These are phyloP conservation scores for Scutellaria galericulata DNA, from an alignment of 257 asterid species.

Conservation along the genomic window DNA sequence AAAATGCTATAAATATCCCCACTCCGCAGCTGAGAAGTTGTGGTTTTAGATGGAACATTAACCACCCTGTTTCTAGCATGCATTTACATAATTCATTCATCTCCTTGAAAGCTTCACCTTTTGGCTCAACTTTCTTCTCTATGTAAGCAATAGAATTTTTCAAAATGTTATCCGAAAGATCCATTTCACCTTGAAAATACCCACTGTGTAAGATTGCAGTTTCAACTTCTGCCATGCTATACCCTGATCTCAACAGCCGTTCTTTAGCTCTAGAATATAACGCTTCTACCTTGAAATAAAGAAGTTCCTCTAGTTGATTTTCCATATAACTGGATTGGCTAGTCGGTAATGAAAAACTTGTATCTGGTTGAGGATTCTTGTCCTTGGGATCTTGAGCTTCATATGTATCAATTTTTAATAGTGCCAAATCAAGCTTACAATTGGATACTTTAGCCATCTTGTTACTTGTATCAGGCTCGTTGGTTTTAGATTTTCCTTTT, in stretches of 20 bases:
- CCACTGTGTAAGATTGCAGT: slow-evolving; percentile 27
- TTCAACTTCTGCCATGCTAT: slow-evolving; percentile 22
- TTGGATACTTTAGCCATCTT: slow-evolving; percentile 24
- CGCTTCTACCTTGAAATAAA: slow-evolving; percentile 18
- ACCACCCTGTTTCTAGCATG: no score
- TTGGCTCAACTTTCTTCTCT: background rate
- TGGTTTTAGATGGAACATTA: slow-evolving; percentile 14
- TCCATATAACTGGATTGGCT: slow-evolving; percentile 1
- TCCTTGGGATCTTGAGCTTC: slow-evolving; percentile 6
- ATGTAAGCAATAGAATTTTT: slow-evolving; percentile 28
- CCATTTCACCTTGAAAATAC: slow-evolving; percentile 2
- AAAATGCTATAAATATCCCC: background rate
- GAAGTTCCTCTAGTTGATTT: slow-evolving; percentile 25
- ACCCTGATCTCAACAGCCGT: slow-evolving; percentile 32
- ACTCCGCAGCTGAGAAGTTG: background rate
- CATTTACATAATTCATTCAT: no score
- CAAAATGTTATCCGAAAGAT: slow-evolving; percentile 19
- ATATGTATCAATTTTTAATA: background rate
- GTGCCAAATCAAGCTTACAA: slow-evolving; percentile 12
- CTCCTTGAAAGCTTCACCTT: no score
- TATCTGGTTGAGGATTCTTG: slow-evolving; percentile 2
- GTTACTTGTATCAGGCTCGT: slow-evolving; percentile 16
- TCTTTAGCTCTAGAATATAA: slow-evolving; percentile 27
- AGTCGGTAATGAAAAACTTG: background rate
- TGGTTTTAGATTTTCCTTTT: slow-evolving; percentile 36